Conservation (phyloP, 495 filamentous ascomycete species). For the Aspergillus nidulans region DNA sequence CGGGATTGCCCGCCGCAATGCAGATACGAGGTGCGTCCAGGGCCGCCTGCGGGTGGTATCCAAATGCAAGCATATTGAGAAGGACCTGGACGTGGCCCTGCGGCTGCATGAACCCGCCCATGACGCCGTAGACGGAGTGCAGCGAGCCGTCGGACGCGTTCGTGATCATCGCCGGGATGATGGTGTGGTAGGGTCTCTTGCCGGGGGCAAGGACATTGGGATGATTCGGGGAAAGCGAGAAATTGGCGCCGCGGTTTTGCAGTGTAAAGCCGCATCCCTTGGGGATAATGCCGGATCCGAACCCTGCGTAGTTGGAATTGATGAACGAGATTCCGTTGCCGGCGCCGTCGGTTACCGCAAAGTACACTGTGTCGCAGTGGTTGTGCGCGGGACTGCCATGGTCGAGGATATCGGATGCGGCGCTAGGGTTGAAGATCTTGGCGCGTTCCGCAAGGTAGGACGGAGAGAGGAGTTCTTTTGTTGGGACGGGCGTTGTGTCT, state of each 20-base stretch:
- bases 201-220: constrained; percentile 74
- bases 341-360: constrained; percentile 69
- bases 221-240: constrained; percentile 61
- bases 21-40: constrained; percentile 87
- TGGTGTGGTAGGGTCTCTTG: constrained; percentile 97
- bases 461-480: constrained; percentile 53
- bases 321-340: constrained; percentile 96
- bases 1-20: constrained; percentile 65
- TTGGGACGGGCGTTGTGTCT: constrained; percentile 60
- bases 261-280: constrained; percentile 81
- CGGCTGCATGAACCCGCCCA: constrained; percentile 99
- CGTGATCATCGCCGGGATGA: constrained; percentile 90
- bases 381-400: constrained; percentile 68
- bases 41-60: constrained; percentile 80
- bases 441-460: constrained; percentile 65
- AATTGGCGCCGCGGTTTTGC: constrained; percentile 90
- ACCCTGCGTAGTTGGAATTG: constrained; percentile 89
- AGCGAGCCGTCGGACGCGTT: constrained; percentile 64
- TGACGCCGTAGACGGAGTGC: constrained; percentile 86
- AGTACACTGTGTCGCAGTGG: constrained; percentile 88
- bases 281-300: constrained; percentile 86
- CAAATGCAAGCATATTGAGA: constrained; percentile 82
- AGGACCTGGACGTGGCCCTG: constrained; percentile 96
- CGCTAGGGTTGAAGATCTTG: constrained; percentile 60
- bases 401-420: constrained; percentile 50